Evolutionary conservation across 2,329 filamentous ascomycete species (phyloP), one percentile per base, ranked within the genome.

Genomic region (Colletotrichum sp.): DNA sequence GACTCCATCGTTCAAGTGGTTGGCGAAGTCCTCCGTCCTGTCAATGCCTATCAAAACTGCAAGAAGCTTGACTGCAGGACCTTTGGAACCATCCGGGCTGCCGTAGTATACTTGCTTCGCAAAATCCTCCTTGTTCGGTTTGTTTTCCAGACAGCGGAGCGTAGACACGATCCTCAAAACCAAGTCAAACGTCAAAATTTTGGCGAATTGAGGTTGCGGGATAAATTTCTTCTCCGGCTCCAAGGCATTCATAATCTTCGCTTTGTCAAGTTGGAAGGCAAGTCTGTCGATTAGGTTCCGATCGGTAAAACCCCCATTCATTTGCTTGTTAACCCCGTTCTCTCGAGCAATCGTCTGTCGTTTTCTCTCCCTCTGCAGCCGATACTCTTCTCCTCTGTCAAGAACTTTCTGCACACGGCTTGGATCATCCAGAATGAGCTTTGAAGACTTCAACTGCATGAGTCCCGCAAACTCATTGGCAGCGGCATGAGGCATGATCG

Each of bases 161-260:
- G 3, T 16, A 7, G 18, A n/a, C 3, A 74, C 32, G 3, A 59
- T 4, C 12, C 4, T n/a, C 1, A 2, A 36, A 0, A 74, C 43
- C 10, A 16, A n/a, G 1, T 65, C 36, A 12, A 66, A 52, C 2
- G 67, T 74, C 12, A 74, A 1, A 1, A 74, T 74, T 13, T 7
- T 39, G 16, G 4, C 39, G 32, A 74, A 71, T 0, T 48, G 9
- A 10, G 12, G 16, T 2, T 59, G 16, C 1, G 72, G 67, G 3
- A 74, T 48, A 13, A 71, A 74, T 14, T 9, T 14, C 14, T 65
- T 74, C 5, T 71, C 67, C 1, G 72, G 72, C 3, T 74, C 67
- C 1, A 74, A 16, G 16, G 24, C 6, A 24, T 48, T 55, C 26
- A 6, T 6, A 6, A 6, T 26, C 26, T 26, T 26, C 26, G 26